phyloP scores from a whole-genome alignment of 495 filamentous ascomycete species.

The Cryomyces antarcticus region DNA sequence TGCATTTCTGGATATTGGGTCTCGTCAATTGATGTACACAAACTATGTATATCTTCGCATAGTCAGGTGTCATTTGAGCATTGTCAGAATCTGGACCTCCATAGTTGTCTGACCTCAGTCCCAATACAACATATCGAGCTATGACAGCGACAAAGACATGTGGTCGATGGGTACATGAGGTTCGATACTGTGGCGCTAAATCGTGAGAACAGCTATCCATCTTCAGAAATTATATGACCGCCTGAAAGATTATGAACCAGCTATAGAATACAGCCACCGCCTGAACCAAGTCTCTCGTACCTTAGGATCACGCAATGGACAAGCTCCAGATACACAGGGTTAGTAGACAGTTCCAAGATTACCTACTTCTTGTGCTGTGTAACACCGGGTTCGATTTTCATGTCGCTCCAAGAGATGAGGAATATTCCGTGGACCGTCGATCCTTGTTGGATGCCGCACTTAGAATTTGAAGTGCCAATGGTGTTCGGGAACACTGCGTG shows the following conservation, averaged over 20 bases:
- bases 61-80: too few species aligned
- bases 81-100: too few species aligned
- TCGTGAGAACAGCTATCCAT: constrained; percentile 27
- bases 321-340: too few species aligned
- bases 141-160: neutral
- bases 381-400: neutral
- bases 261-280: constrained; percentile 35
- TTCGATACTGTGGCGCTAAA: too few species aligned
- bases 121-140: neutral
- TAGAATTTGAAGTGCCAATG: neutral
- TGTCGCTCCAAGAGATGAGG: neutral
- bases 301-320: too few species aligned
- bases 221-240: constrained; percentile 46
- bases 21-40: too few species aligned
- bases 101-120: neutral
- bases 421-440: neutral
- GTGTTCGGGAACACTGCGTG: neutral
- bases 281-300: constrained; percentile 27
- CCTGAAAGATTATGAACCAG: constrained; percentile 47
- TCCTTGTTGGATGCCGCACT: neutral
- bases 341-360: neutral
- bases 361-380: neutral
- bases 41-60: neutral
- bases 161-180: neutral
- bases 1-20: too few species aligned